Conservation (phyloP, 805 yeast species). For the Starmera caribaea region DNA sequence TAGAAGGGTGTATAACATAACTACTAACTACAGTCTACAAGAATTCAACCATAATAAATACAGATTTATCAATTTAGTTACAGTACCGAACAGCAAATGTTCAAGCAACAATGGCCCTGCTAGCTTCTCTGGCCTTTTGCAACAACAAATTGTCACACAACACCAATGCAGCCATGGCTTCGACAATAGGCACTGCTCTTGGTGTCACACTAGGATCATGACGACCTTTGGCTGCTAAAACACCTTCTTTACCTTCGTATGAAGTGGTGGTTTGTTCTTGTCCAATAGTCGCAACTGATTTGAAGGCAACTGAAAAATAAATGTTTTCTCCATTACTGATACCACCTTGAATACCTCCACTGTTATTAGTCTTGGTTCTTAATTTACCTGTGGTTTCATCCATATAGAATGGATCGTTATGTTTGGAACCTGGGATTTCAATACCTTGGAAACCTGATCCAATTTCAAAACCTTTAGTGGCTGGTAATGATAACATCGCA, state of each 20-base stretch:
- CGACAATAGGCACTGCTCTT: conserved; percentile 96
- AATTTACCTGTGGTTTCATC: conserved; percentile 53
- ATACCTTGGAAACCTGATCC: conserved; percentile 96
- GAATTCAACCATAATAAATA: too few species aligned
- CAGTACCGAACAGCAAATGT: too few species aligned
- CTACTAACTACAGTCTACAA: too few species aligned
- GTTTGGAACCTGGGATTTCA: conserved; percentile 82
- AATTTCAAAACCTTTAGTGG: conserved; percentile 95
- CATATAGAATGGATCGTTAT: conserved; percentile 76
- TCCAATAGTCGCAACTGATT: conserved; percentile 95
- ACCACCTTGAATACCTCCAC: conserved; percentile 99
- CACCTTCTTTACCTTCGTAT: conserved; percentile 82
- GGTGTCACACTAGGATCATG: conserved; percentile 99
- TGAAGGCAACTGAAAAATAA: conserved; percentile 92
- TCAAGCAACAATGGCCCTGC: conserved; percentile 21
- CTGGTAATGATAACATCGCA: conserved; percentile 96
- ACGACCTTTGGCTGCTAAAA: conserved; percentile 92
- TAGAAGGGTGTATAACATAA: too few species aligned
- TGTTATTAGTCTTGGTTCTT: conserved; percentile 82
- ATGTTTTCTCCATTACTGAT: conserved; percentile 93
- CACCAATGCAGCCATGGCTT: conserved; percentile 95
- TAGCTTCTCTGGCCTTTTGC: conserved; percentile 75
- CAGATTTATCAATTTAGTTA: too few species aligned
- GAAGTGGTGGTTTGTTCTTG: conserved; percentile 86
- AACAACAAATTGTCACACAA: conserved; percentile 77